These are phyloP conservation scores for Sclerotinia subarctica DNA, from an alignment of 2,329 filamentous ascomycete genomes.

Conservation along the genomic window DNA sequence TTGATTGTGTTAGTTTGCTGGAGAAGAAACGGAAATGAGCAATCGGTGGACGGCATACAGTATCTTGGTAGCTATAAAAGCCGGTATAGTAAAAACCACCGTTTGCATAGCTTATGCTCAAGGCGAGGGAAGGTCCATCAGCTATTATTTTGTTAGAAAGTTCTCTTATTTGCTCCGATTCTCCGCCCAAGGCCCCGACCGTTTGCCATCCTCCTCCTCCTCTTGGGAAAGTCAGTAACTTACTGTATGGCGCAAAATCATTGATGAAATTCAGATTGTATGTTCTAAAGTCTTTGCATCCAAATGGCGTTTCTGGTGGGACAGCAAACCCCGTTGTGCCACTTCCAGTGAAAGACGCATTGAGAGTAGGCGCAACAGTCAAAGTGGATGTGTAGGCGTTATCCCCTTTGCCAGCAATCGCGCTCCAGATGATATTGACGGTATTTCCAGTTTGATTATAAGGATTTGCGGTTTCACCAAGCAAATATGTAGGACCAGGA, in stretches of 20 bases:
- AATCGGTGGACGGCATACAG: slow-evolving; percentile 41
- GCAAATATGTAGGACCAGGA: slow-evolving; percentile 55
- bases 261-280: slow-evolving; percentile 68
- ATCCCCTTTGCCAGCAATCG: slow-evolving; percentile 51
- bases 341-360: slow-evolving; percentile 58
- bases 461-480: slow-evolving; percentile 47
- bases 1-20: slow-evolving; percentile 29
- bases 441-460: slow-evolving; percentile 39
- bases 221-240: background rate
- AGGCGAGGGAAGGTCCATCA: slow-evolving; percentile 55
- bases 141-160: background rate
- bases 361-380: slow-evolving; percentile 60
- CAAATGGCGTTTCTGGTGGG: slow-evolving; percentile 59
- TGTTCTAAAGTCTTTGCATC: slow-evolving; percentile 59
- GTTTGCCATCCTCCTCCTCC: background rate
- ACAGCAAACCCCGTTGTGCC: slow-evolving; percentile 62
- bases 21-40: background rate
- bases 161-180: background rate
- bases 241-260: slow-evolving; percentile 46
- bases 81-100: slow-evolving; percentile 65
- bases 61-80: slow-evolving; percentile 67
- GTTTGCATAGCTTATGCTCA: slow-evolving; percentile 61
- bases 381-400: slow-evolving; percentile 62
- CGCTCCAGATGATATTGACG: slow-evolving; percentile 58
- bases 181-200: background rate